Evolutionary conservation across 192 early-diverging fungal species (phyloP), one percentile per base, ranked within the genome.

Genomic region (Coemansia pectinata): DNA sequence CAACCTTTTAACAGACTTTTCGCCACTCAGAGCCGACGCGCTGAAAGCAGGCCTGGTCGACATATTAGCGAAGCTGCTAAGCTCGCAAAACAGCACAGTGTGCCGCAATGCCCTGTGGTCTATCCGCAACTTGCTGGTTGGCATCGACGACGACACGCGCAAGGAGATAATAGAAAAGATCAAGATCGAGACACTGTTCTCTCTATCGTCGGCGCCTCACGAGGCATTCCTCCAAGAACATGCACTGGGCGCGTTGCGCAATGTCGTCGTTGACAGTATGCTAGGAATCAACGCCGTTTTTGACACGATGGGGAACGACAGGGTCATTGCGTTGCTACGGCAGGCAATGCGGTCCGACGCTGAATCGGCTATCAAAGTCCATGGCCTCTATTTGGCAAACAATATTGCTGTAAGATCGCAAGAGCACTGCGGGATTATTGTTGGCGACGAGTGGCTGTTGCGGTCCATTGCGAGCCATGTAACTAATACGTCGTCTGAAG

Each of bases 71-170:
- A 27, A 25, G 58, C 66, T 83, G 41, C 42, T 83, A 10, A 57
- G 67, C 10, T 67, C 75, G 0, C 31, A 39, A 29, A 63, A 33
- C 44, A 29, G 66, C 8, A 47, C 62, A 12, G 48, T 83, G 27
- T 69, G 80, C 5, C 71, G 75, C 45, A 83, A 83, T 45, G 80
- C 72, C 17, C 66, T 83, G 66, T 83, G 80, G 80, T 67, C 74
- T 33, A 63, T 83, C 38, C 71, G 74, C 41, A 83, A 83, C 52
- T 27, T 77, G 38, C 75, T 83, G 25, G 53, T 71, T 27, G 47
- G 38, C 6, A 33, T 71, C 10, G 76, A 83, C 31, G 80, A 83
- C 59, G 80, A 71, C 58, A 77, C 69, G 19, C 57, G 72, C 33
- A 66, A 39, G 27, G 71, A 67, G 14, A 68, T 83, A 12, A 62